Percentiles rank a stretch among this genome's conserved stretches.
These are phyloP conservation scores for Nicotiana tomentosiformis DNA, from an alignment of 257 asterid genomes.

Conservation along the genomic window DNA sequence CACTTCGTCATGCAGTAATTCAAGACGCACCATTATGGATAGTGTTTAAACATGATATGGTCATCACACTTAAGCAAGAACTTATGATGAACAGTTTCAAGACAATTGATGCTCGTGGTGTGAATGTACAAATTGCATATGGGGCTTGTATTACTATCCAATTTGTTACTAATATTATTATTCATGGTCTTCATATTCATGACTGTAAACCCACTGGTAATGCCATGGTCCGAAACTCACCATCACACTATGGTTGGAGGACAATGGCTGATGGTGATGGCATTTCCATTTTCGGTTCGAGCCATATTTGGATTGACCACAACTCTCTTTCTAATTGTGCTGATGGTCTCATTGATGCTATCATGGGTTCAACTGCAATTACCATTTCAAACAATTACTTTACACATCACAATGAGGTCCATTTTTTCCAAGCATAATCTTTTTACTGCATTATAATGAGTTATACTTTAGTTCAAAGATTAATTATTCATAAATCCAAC, in stretches of 20 bases:
- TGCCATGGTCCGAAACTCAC: constrained; percentile 85
- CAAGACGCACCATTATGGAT: constrained; percentile 84
- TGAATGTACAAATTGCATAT: constrained; percentile 67
- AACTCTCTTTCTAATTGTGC: constrained; percentile 75
- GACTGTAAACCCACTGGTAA: constrained; percentile 73
- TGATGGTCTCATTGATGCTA: constrained; percentile 80
- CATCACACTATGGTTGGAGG: constrained; percentile 79
- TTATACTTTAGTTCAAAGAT: neutral
- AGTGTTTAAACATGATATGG: constrained; percentile 74
- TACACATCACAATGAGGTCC: constrained; percentile 87
- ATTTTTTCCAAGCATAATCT: neutral
- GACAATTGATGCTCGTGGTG: constrained; percentile 87
- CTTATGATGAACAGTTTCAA: constrained; percentile 85
- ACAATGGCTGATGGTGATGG: constrained; percentile 92
- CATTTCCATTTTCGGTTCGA: constrained; percentile 63
- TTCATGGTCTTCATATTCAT: constrained; percentile 83
- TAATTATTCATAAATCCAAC: neutral
- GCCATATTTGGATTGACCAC: constrained; percentile 87
- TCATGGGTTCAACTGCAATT: constrained; percentile 88
- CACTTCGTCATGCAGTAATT: constrained; percentile 81
- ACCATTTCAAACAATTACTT: constrained; percentile 85
- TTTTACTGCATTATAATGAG: neutral
- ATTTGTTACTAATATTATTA: constrained; percentile 67
- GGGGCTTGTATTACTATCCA: constrained; percentile 82
- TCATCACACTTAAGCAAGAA: constrained; percentile 67